A percentile compares a stretch with the other conserved stretches of the same genome.
Conservation (phyloP, 2,329 filamentous ascomycete genomes). For the Amylocarpus encephaloides region DNA sequence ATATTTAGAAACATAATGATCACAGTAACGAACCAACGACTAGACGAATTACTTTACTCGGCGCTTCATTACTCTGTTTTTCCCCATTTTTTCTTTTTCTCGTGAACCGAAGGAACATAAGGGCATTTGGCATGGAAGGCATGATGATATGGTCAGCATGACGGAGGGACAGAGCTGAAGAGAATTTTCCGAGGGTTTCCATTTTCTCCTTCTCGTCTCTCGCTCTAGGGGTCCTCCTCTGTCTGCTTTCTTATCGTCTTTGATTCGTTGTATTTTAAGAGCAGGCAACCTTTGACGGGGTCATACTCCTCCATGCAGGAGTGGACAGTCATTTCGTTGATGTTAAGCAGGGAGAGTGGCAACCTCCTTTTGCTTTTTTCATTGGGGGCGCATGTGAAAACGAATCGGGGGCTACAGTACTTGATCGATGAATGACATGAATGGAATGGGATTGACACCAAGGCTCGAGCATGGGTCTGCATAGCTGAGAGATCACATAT, state of each 20-base stretch:
- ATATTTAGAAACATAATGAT: constrained; percentile 4
- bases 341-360: not conserved
- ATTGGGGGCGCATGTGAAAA: not conserved
- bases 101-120: constrained; percentile 3
- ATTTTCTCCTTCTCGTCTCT: not conserved
- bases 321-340: not conserved
- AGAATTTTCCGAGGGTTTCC: not conserved
- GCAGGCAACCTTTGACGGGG: not conserved
- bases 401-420: too few species aligned
- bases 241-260: not conserved
- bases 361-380: not conserved
- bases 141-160: not conserved
- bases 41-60: not conserved
- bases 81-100: not conserved
- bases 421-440: too few species aligned
- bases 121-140: not conserved
- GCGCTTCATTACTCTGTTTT: not conserved
- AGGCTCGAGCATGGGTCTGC: too few species aligned
- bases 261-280: constrained; percentile 3
- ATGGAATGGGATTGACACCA: too few species aligned
- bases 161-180: not conserved
- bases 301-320: too few species aligned
- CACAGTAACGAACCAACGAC: constrained; percentile 8
- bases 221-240: too few species aligned
- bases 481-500: too few species aligned